Base-by-base conservation (phyloP, 306 rosid genomes). In the Dryas drummondii region DNA sequence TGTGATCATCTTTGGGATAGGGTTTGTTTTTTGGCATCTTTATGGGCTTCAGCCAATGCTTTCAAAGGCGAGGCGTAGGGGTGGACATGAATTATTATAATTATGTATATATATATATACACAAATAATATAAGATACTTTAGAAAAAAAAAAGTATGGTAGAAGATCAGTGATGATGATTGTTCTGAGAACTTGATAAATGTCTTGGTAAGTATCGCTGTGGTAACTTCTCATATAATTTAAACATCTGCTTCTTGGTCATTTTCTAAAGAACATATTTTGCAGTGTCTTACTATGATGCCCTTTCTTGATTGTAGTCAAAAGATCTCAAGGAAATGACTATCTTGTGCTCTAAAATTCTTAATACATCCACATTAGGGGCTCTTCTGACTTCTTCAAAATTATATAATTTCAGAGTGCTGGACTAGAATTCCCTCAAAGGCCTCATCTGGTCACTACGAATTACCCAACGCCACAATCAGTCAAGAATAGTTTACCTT, bases 401-500 rank as follows among this genome's bases (percentile, higher is more conserved):
- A 14, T 70, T 32, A 66, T 72, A 47, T 75, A 42, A 78, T 81
- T 76, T 70, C 91, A 94, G 98, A 91, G 82, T 87, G 92, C 97
- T 44, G 97, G 98, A 68, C 91, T 91, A 73, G 88, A 91, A 78
- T 94, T 94, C 82, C 86, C 90, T 74, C 93, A 87, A 86, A 81
- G 93, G 75, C 84, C 86, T 54, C 84, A 68, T 79, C 77, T 78
- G 52, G 87, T 84, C 55, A 76, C 87, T 82, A 68, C 90, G 81
- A 79, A 79, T 77, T 69, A 69, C 77, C 85, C 88, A 66, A 75
- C 62, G 41, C 77, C 90, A 83, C 87, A 81, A 82, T 88, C 89
- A 78, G 73, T 68, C 75, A 80, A 75, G 48, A 80, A 68, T 17
- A 68, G 72, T 63, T 53, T 70, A 71, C 88, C 84, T 64, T 88